These are phyloP conservation scores for Boletus rufocinnamomeus DNA, from an alignment of 768 basidiomycete genomes.

Conservation along the genomic window DNA sequence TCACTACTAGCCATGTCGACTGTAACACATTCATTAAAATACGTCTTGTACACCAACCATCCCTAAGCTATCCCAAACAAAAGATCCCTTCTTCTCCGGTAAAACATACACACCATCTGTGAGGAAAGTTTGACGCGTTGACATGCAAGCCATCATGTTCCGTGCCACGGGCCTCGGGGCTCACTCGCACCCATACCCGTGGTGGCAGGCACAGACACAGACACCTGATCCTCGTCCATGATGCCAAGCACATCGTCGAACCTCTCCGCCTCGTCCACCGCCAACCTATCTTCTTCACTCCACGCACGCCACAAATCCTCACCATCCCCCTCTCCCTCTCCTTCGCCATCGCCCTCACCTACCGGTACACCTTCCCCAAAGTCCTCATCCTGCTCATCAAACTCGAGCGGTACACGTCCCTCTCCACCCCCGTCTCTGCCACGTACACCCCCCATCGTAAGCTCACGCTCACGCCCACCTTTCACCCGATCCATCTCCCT, in stretches of 20 bases:
- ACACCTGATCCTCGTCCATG: constrained; percentile 36
- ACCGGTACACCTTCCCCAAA: constrained; percentile 36
- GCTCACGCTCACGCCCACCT: constrained; percentile 7
- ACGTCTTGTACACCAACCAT: constrained; percentile 1
- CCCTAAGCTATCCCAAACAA: too few relatives aligned
- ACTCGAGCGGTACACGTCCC: constrained; percentile 45
- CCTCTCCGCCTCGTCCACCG: constrained; percentile 35
- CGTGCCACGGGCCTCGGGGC: neutral
- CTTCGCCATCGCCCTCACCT: neutral
- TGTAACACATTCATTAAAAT: too few relatives aligned
- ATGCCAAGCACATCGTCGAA: constrained; percentile 16
- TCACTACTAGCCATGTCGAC: too few relatives aligned
- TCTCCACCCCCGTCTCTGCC: neutral
- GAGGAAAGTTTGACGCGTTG: neutral
- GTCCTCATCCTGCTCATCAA: constrained; percentile 72
- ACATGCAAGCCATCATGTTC: neutral
- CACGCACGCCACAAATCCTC: constrained; percentile 28
- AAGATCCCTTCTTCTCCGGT: too few relatives aligned
- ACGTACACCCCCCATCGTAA: neutral
- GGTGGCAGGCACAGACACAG: constrained; percentile 6
- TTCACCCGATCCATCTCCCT: constrained; percentile 46
- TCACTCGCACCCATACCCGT: neutral
- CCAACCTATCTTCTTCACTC: constrained; percentile 32
- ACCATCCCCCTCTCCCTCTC: constrained; percentile 4
- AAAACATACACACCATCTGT: neutral